Base-by-base conservation (phyloP, 2,329 filamentous ascomycete species). In the Gaeumannomyces sp. region DNA sequence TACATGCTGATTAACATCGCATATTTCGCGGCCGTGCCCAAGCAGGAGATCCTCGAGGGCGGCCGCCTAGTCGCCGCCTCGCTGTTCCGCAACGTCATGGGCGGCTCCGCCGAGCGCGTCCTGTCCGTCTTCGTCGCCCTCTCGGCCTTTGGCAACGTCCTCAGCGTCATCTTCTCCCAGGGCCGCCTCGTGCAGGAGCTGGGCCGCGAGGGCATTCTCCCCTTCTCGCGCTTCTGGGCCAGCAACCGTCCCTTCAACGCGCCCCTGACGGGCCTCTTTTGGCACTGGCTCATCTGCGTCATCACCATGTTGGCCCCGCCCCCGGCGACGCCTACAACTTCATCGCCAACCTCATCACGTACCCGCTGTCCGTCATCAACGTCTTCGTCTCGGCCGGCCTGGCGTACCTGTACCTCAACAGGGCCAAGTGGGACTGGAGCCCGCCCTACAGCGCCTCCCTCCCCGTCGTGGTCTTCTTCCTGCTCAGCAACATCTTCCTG, bases 1-100 rank as follows among this genome's bases (percentile, higher is more conserved):
- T 90, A 90, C 76, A 85, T 89, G 77, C 79, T 90, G 25, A 82
- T 83, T 72, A 90, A 90, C 75, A 81, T 89, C 59, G 83, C 87
- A 63, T 89, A 89, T 75, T 89, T 89, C 69, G 85, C 86, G 8
- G 82, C 80, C 14, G 82, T 85, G 0, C 76, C 82, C 66, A 82
- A 80, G 71, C 76, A 77, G 2, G 82, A 85, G 68, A 85, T 86
- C 60, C 74, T 85, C 16, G 75, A 74, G 25, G 78, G 82, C 0
- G 77, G 81, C 66, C 78, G 80, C 14, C 81, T 85, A 3, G 78
- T 85, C 3, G 83, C 83, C 7, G 83, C 82, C 1, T 79, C 78
- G 0, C 78, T 85, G 63, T 85, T 86, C 78, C 77, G 80, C 62
- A 85, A 85, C 71, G 81, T 85, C 67, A 82, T 84, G 70, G 83